Conservation (phyloP, 2,329 filamentous ascomycete species). For the Claviceps digitariae region DNA sequence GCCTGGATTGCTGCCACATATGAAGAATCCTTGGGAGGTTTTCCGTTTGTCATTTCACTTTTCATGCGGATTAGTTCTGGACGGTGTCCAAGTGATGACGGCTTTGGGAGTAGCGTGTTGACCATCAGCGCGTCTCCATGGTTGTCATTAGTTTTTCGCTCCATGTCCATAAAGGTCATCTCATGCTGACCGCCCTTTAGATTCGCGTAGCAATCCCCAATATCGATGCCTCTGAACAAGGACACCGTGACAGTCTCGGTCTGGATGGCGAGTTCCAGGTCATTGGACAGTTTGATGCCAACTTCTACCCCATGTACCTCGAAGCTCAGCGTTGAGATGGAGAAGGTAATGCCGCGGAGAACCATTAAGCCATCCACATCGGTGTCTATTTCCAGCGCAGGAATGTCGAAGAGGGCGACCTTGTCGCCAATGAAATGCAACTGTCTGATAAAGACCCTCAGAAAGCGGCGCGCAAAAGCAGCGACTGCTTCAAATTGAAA, state of each 20-base stretch:
- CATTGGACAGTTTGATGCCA: conserved; percentile 3
- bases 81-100: background rate
- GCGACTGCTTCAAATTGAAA: background rate
- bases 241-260: conserved; percentile 2
- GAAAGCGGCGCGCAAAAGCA: background rate
- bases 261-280: conserved; percentile 3
- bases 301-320: conserved; percentile 4
- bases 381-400: conserved; percentile 3
- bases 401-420: conserved; percentile 4
- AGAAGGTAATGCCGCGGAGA: conserved; percentile 3
- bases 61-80: conserved; percentile 1
- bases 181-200: conserved; percentile 4
- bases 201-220: conserved; percentile 5
- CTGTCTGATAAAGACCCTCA: conserved; percentile 1
- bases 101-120: background rate
- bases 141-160: background rate
- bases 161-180: background rate
- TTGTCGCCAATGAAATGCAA: conserved; percentile 7
- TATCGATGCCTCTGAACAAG: conserved; percentile 3
- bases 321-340: conserved; percentile 3
- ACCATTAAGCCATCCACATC: conserved; percentile 5
- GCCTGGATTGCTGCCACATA: background rate
- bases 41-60: conserved; percentile 4
- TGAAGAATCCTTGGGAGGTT: conserved; percentile 1
- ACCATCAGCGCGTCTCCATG: background rate